A percentile compares a stretch with the other conserved stretches of the same genome.
Evolutionary conservation across 2,329 filamentous ascomycete species (phyloP).

Genomic region (Fusarium bulbicola): DNA sequence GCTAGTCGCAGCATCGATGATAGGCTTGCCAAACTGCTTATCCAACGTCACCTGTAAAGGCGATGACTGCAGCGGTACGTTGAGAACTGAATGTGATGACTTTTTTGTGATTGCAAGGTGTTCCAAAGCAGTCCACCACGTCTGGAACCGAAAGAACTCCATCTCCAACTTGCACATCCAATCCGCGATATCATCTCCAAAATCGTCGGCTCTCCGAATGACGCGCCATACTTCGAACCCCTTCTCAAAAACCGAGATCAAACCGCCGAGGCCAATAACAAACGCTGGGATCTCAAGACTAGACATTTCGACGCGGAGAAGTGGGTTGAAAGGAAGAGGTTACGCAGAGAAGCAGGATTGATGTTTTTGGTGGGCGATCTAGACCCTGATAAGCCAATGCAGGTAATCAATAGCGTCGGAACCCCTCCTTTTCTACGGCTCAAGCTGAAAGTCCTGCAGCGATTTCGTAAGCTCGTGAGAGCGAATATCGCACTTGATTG

Average conservation of each 20-base stretch:
- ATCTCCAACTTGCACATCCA: conserved; percentile 6
- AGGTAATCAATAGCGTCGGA: not conserved
- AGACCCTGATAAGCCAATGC: not conserved
- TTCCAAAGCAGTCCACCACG: not conserved
- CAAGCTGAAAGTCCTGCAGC: not conserved
- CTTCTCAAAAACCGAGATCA: not conserved
- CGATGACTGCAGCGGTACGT: not conserved
- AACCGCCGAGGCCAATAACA: not conserved
- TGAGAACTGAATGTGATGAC: not conserved
- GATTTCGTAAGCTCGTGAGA: not conserved
- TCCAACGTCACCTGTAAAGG: not conserved
- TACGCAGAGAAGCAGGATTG: not conserved
- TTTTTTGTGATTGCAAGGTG: not conserved
- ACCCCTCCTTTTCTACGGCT: not conserved
- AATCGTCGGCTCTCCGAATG: not conserved
- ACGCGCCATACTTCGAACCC: not conserved
- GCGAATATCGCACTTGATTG: not conserved
- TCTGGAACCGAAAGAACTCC: not conserved
- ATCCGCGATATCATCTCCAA: not conserved
- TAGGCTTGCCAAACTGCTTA: not conserved
- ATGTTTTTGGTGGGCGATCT: not conserved
- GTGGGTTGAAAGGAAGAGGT: not conserved
- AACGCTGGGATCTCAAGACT: not conserved
- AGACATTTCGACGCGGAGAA: not conserved
- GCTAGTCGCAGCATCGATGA: not conserved